Base-by-base conservation (phyloP, 371 early-diverging fungal genomes). In the Sporodiniella umbellata region DNA sequence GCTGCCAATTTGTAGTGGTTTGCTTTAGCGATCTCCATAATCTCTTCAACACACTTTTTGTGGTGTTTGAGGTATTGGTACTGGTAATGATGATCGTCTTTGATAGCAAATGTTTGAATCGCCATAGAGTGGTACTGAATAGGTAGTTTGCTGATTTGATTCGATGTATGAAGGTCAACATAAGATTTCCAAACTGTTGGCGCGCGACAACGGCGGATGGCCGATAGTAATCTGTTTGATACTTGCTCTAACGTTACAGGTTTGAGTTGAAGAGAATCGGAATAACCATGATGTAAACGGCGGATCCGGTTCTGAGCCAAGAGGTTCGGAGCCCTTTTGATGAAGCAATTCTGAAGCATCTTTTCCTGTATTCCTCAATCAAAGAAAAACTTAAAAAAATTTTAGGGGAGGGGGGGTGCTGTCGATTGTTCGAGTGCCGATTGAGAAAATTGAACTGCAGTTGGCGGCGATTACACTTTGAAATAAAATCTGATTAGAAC, bases 151-250 rank as follows among this genome's bases (percentile, higher is more conserved):
- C 39, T 31, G 3, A 70, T 45, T 8, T 70, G 37, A 23, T 63
- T 47, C 3, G 51, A 33, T 1, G 65, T 54, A 10, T 54, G 42
- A 0, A 77, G 25, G 3, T 63, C 56, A 8, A 43, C 39, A 35
- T 77, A 77, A 1, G 62, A 58, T 42, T 64, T 67, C 74, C 74
- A 77, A 12, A 67, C 66, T 18, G 69, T 66, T 7, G 60, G 48
- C 45, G 63, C 61, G 35, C 59, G 64, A 5, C 53, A 31, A 19
- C 48, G 51, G 22, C 61, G 64, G 11, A 73, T 59, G 3, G 72
- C 66, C n/a, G 58, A 31, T 6, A 73, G 42, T 17, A 77, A 48
- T 12, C 28, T 53, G n/a, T 44, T 40, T 37, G 45, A 31, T 3
- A 52, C 28, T 18, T 55, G 44, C 15, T 40, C 40, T 40, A 8